These are phyloP conservation scores for Ottelia alismoides DNA, from an alignment of 106 monocot species.

Conservation along the genomic window DNA sequence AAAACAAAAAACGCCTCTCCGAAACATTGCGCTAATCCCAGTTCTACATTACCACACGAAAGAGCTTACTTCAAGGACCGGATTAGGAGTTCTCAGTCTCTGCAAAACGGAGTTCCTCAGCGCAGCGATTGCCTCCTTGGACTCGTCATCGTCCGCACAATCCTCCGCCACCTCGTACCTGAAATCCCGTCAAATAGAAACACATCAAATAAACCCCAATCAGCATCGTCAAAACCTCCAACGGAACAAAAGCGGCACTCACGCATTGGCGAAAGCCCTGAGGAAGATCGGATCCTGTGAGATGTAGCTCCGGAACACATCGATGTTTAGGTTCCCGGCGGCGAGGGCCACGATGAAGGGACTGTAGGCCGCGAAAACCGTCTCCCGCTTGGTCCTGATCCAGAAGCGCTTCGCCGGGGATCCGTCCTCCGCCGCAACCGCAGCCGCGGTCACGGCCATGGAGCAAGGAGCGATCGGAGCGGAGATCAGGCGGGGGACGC, in stretches of 20 bases:
- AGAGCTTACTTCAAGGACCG: no score
- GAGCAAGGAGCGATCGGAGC: background rate
- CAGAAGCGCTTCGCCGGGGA: conserved; percentile 57
- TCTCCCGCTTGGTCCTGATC: conserved; percentile 41
- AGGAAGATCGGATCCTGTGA: conserved; percentile 68
- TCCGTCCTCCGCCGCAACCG: conserved; percentile 29
- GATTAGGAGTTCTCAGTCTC: conserved; percentile 44
- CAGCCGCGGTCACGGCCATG: conserved; percentile 1
- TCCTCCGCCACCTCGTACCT: no score
- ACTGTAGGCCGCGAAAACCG: conserved; percentile 32
- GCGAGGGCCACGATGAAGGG: conserved; percentile 68
- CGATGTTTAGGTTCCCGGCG: conserved; percentile 41
- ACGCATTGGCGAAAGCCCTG: conserved; percentile 58
- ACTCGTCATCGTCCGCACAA: no score
- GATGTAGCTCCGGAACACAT: conserved; percentile 47
- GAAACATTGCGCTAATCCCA: no score
- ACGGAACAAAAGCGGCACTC: conserved; percentile 21
- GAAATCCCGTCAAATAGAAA: background rate
- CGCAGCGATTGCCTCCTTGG: conserved; percentile 25
- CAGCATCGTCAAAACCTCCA: no score
- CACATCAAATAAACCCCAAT: background rate
- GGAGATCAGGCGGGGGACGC: background rate
- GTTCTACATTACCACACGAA: no score
- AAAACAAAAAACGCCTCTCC: no score
- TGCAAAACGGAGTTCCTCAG: conserved; percentile 28